Evolutionary conservation across 192 early-diverging fungal species (phyloP).

Genomic region (Umbelopsis vinacea): DNA sequence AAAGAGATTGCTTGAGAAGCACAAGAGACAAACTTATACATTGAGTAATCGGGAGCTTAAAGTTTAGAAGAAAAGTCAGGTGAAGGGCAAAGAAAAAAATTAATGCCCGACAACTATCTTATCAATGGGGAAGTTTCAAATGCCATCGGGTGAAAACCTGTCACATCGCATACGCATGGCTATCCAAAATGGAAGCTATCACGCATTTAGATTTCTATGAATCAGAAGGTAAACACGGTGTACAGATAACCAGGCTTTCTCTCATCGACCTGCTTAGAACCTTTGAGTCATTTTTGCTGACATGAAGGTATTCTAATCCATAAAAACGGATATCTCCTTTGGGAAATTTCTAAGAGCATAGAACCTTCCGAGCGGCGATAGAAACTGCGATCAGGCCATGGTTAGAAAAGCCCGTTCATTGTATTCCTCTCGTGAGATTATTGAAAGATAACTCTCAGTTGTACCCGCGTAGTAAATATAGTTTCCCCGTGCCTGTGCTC

Average conservation of each 20-base stretch:
- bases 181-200: not conserved
- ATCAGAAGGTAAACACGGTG: not conserved
- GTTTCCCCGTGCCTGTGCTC: not conserved
- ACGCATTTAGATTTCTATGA: not conserved
- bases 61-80: conserved; percentile 13
- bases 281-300: not conserved
- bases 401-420: not conserved
- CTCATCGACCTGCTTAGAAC: too few relatives aligned
- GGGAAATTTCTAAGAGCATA: conserved; percentile 3
- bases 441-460: not conserved
- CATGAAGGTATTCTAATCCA: not conserved
- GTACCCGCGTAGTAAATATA: not conserved
- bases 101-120: conserved; percentile 1
- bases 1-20: not conserved
- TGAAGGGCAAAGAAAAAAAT: not conserved
- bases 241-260: too few relatives aligned
- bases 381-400: conserved; percentile 16
- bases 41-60: not conserved
- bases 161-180: not conserved
- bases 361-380: conserved; percentile 19
- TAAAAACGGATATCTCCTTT: conserved; percentile 7
- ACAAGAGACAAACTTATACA: conserved; percentile 8
- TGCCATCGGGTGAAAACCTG: not conserved
- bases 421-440: conserved; percentile 1
- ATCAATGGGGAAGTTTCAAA: conserved; percentile 8